Base-by-base conservation (phyloP, 1,139 yeast genomes). In the Citeromyces hawaiiensis region DNA sequence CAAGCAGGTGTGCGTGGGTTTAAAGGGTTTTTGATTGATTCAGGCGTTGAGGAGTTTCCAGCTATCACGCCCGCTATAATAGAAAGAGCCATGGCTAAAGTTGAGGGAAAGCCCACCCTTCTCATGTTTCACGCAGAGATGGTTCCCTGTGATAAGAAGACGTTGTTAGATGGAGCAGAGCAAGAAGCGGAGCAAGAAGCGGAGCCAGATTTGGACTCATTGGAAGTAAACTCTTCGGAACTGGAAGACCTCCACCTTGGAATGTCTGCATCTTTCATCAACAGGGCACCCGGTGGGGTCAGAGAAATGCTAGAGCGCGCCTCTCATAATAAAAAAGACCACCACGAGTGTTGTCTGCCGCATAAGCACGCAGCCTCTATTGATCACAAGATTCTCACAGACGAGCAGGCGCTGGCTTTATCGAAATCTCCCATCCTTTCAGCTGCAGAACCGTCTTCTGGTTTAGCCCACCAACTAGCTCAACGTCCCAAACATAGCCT, bases 41-140 rank as follows among this genome's bases (percentile, higher is more conserved):
- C 91, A 40, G 96, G 96, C 19, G 96, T 87, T 8, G 94, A 83
- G 44, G 97, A 88, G 57, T 88, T 88, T 58, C 96, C 96, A 1
- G 83, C 82, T 41, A 80, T 88, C 37, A 68, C 68, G 37, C 69
- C 78, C 7, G 54, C 56, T 4, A 78, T 83, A 50, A 80, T 87
- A 40, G 61, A 69, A 38, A 56, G 63, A 38, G 96, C 94, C 4
- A 70, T 87, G 71, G 57, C 66, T 36, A 62, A 57, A 13, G 79
- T 86, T 2, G 63, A 75, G 42, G 80, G 72, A 15, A 60, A 70
- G 40, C 70, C 75, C 25, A 82, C 96, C 0, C 59, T 85, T 51
- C 66, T 86, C 49, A 79, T 88, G 94, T 87, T 87, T 64, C 97
- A 87, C 53, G 96, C 96, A 2, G 96, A 87, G 56, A 76, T 83